Percentiles rank a stretch among this genome's conserved stretches.
These are phyloP conservation scores for Bondarzewia mesenterica DNA, from an alignment of 1,284 basidiomycete species.

Conservation along the genomic window DNA sequence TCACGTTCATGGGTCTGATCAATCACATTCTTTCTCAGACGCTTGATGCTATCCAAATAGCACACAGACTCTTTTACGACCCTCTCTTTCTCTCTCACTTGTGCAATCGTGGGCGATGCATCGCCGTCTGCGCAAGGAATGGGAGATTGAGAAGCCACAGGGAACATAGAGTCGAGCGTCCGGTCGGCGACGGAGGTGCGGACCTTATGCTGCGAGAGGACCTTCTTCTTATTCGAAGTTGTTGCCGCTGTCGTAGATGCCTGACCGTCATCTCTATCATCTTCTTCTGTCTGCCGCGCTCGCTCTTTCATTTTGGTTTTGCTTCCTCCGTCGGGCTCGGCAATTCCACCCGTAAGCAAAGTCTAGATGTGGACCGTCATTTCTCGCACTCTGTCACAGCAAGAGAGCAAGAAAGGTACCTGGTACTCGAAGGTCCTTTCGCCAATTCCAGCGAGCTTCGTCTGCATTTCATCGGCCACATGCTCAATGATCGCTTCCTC, in stretches of 20 bases:
- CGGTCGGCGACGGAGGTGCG: slow-evolving; percentile 83
- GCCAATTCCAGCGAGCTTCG: slow-evolving; percentile 58
- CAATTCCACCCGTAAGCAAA: slow-evolving; percentile 46
- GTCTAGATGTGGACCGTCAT: slow-evolving; percentile 47
- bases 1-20: slow-evolving; percentile 66
- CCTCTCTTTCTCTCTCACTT: slow-evolving; percentile 22
- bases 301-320: slow-evolving; percentile 32
- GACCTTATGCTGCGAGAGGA: slow-evolving; percentile 83
- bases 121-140: no score
- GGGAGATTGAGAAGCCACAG: slow-evolving; percentile 19
- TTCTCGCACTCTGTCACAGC: no score
- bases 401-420: slow-evolving; percentile 30
- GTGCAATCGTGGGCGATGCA: neutral
- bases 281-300: slow-evolving; percentile 24
- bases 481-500: slow-evolving; percentile 84
- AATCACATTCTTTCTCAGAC: slow-evolving; percentile 53
- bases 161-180: slow-evolving; percentile 92
- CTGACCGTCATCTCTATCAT: slow-evolving; percentile 9
- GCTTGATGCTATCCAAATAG: slow-evolving; percentile 70
- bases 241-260: slow-evolving; percentile 5
- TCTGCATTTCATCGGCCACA: slow-evolving; percentile 70
- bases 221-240: slow-evolving; percentile 37
- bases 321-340: slow-evolving; percentile 23
- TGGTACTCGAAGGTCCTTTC: slow-evolving; percentile 80
- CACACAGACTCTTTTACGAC: slow-evolving; percentile 78